Conservation (phyloP, 768 basidiomycete genomes). For the Mycena chlorophos region DNA sequence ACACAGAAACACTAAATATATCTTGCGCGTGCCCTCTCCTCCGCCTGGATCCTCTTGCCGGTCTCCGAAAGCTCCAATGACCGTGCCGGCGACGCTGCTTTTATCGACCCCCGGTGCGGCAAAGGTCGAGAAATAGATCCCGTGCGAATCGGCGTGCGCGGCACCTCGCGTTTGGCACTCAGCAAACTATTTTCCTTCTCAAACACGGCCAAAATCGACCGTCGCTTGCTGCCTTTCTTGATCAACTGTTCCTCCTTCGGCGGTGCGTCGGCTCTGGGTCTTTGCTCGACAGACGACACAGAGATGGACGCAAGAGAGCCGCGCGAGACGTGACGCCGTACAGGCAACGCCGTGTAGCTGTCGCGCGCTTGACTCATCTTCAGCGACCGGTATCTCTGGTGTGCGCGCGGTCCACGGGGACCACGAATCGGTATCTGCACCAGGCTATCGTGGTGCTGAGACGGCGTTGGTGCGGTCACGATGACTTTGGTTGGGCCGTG, state of each 20-base stretch:
- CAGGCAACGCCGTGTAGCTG: constrained; percentile 30
- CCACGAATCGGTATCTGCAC: constrained; percentile 31
- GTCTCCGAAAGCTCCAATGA: constrained; percentile 75
- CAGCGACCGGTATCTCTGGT: constrained; percentile 33
- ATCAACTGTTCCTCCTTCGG: not conserved
- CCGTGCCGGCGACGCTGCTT: constrained; percentile 64
- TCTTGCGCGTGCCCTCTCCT: constrained; percentile 28
- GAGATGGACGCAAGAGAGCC: constrained; percentile 1
- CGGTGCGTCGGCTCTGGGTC: constrained; percentile 16
- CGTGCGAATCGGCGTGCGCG: constrained; percentile 48
- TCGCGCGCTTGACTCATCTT: constrained; percentile 25
- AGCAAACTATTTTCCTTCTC: constrained; percentile 47
- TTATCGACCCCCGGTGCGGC: constrained; percentile 43
- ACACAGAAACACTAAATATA: constrained; percentile 12
- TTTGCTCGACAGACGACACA: constrained; percentile 21
- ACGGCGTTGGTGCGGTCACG: constrained; percentile 55
- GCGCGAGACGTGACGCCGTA: constrained; percentile 24
- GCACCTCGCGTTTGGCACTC: constrained; percentile 38
- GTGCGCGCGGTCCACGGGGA: constrained; percentile 45
- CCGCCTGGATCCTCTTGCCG: constrained; percentile 44
- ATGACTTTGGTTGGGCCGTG: constrained; percentile 50
- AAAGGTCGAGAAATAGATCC: constrained; percentile 35
- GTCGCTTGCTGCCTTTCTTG: constrained; percentile 9
- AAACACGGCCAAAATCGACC: constrained; percentile 24
- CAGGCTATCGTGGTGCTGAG: constrained; percentile 31